Evolutionary conservation across 768 basidiomycete species (phyloP).

Genomic region (Leccinellum luteum): DNA sequence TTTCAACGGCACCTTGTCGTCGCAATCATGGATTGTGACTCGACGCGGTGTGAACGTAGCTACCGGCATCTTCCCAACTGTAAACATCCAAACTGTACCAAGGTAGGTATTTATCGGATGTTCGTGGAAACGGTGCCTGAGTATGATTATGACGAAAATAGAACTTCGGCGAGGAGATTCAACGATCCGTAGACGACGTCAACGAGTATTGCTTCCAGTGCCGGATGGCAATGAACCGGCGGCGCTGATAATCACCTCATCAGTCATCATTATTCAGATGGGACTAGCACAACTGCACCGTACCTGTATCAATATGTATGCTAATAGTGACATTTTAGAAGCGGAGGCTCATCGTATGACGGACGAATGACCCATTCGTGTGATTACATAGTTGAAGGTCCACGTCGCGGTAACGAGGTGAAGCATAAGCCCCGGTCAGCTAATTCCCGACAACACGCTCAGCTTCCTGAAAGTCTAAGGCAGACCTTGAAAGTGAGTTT

Average conservation of each 20-base stretch:
- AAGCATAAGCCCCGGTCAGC: neutral
- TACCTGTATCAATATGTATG: slow-evolving; percentile 27
- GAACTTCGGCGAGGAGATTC: slow-evolving; percentile 68
- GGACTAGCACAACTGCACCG: slow-evolving; percentile 25
- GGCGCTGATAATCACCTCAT: slow-evolving; percentile 14
- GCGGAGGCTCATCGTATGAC: neutral
- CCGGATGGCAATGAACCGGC: slow-evolving; percentile 51
- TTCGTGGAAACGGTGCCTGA: slow-evolving; percentile 12
- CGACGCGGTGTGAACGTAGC: slow-evolving; percentile 59
- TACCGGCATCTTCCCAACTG: slow-evolving; percentile 57
- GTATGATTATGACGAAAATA: slow-evolving; percentile 25
- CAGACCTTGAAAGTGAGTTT: neutral
- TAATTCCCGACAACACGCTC: neutral
- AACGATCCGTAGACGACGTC: slow-evolving; percentile 66
- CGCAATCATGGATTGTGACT: slow-evolving; percentile 76
- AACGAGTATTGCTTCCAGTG: slow-evolving; percentile 72
- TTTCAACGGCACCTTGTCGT: slow-evolving; percentile 74
- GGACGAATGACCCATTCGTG: neutral
- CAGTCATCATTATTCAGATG: neutral
- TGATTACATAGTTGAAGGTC: slow-evolving; percentile 1
- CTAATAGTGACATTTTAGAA: slow-evolving; percentile 15
- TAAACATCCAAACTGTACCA: slow-evolving; percentile 49
- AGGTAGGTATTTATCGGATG: slow-evolving; percentile 42
- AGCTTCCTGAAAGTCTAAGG: neutral
- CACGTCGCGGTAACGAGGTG: neutral